Base-by-base conservation (phyloP, 2,329 filamentous ascomycete genomes). In the Diplodia mutila region DNA sequence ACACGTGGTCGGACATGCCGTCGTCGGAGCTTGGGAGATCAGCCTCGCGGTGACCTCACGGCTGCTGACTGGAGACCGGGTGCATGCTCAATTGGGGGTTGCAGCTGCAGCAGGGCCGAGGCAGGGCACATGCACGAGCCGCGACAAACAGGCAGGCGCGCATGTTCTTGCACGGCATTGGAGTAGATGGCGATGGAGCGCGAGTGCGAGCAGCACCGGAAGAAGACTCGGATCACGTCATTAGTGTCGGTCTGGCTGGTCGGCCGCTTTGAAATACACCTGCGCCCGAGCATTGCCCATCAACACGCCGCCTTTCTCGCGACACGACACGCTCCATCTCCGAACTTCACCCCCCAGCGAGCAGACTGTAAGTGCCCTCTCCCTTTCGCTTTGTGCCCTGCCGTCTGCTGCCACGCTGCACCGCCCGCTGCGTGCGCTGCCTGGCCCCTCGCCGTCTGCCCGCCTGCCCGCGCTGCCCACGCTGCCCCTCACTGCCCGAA, bases 401-500 rank as follows among this genome's bases (percentile, higher is more conserved):
- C 29, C 6, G 6, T 8, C 29, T 32, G 29, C 29, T 23, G 23
- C 21, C 63, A 21, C 27, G 39, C 51, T 66, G 29, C 29, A 52
- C 52, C 8, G 25, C 27, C 42, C 18, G 46, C 42, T 25, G 51
- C 61, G 61, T 52, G 29, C n/a, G 46, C 48, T 29, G 39, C 25
- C 21, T 27, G 18, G 25, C 57, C n/a, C 39, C 59, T 46, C 27
- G 27, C 27, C 59, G 3, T 18, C 61, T 34, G 48, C 14, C 16
- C 42, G 37, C 42, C 6, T 29, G 29, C 46, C n/a, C 61, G 4
- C 27, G 29, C 49, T 32, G 46, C 12, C 14, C 42, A 21, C 42
- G n/a, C 9, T 66, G 65, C 65, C 65, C 65, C 65, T 66, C 65
- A 46, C 65, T 66, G 63, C 29, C 65, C 65, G 65, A 23, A 27